Conservation (phyloP, 768 basidiomycete species). For the Trametes villosa region DNA sequence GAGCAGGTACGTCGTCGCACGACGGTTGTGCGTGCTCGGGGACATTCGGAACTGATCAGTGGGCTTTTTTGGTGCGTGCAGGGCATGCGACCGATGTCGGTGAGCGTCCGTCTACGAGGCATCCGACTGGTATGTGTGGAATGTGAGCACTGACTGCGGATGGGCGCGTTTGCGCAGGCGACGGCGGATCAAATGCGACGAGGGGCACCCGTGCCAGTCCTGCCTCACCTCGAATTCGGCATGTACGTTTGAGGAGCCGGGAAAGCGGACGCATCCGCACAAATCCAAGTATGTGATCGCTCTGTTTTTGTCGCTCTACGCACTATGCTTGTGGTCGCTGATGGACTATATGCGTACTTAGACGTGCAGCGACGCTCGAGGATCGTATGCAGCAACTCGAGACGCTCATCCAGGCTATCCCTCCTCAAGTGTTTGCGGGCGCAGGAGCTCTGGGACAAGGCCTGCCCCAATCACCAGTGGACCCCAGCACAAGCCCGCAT, state of each 20-base stretch:
- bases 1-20: slow-evolving; percentile 61
- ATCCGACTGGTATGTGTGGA: neutral
- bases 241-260: slow-evolving; percentile 87
- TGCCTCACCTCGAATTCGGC: slow-evolving; percentile 82
- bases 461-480: slow-evolving; percentile 35
- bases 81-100: slow-evolving; percentile 92
- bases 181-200: slow-evolving; percentile 85
- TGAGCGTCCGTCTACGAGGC: slow-evolving; percentile 45
- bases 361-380: slow-evolving; percentile 81
- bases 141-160: neutral
- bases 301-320: neutral
- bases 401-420: slow-evolving; percentile 82
- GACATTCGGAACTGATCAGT: slow-evolving; percentile 6
- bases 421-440: slow-evolving; percentile 75
- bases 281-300: slow-evolving; percentile 74
- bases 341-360: slow-evolving; percentile 31
- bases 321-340: neutral
- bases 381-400: slow-evolving; percentile 90
- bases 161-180: slow-evolving; percentile 51
- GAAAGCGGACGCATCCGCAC: slow-evolving; percentile 83
- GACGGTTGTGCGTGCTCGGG: neutral
- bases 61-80: slow-evolving; percentile 34
- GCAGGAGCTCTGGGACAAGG: slow-evolving; percentile 38
- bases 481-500: slow-evolving; percentile 38
- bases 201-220: slow-evolving; percentile 88